Conservation (phyloP, 78 protist genomes). For the Planoprotostelium fungivorum region DNA sequence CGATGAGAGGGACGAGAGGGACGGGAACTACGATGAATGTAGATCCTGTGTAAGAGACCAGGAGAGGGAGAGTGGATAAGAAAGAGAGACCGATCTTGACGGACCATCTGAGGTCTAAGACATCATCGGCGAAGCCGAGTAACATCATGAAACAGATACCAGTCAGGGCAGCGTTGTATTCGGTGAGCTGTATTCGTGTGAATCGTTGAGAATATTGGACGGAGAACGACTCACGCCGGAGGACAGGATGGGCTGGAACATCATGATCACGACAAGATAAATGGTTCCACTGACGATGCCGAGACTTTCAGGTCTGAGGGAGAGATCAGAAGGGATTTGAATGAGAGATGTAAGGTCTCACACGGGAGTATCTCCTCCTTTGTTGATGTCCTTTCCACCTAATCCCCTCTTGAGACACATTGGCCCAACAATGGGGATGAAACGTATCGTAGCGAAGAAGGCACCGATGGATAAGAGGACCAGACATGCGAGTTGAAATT, state of each 20-base stretch:
- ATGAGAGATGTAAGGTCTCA: background rate
- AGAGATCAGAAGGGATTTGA: background rate
- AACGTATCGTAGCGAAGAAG: background rate
- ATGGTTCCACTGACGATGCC: slow-evolving; percentile 74
- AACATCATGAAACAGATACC: slow-evolving; percentile 83
- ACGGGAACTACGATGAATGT: slow-evolving; percentile 74
- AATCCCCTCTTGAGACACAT: background rate
- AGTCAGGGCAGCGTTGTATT: slow-evolving; percentile 80
- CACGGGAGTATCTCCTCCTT: background rate
- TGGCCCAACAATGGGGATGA: background rate
- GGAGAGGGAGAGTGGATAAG: slow-evolving; percentile 93
- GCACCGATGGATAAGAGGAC: background rate
- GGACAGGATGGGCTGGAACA: slow-evolving; percentile 64
- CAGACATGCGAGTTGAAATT: background rate
- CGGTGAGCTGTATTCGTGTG: slow-evolving; percentile 30
- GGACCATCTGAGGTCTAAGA: slow-evolving; percentile 86
- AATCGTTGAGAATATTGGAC: background rate
- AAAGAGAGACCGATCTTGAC: slow-evolving; percentile 86
- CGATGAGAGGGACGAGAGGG: slow-evolving; percentile 6
- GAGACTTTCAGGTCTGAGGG: slow-evolving; percentile 79
- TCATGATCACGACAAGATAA: slow-evolving; percentile 65
- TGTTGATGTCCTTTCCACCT: background rate
- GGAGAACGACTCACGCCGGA: slow-evolving; percentile 30
- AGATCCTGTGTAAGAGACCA: slow-evolving; percentile 80
- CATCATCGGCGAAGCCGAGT: slow-evolving; percentile 98